phyloP scores from a whole-genome alignment of 2,329 filamentous ascomycete genomes.

The Curvularia hawaiiensis region DNA sequence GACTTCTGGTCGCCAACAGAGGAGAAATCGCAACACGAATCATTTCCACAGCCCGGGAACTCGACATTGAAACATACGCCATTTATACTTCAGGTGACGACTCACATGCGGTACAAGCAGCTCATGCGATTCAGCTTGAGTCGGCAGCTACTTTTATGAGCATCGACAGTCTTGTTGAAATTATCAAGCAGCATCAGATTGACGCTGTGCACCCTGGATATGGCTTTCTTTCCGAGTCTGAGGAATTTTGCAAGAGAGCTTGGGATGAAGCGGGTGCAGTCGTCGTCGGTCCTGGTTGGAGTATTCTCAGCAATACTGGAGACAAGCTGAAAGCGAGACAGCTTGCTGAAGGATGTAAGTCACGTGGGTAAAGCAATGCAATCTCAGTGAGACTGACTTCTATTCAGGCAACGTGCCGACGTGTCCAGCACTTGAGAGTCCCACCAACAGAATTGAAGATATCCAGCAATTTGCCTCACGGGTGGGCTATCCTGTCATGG shows the following conservation, averaged over 20 bases:
- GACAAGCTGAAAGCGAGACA: conserved; percentile 61
- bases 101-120: conserved; percentile 59
- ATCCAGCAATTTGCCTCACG: conserved; percentile 63
- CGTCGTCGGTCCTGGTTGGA: conserved; percentile 62
- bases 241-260: conserved; percentile 56
- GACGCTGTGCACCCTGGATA: conserved; percentile 65
- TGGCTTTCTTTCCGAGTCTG: conserved; percentile 65
- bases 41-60: conserved; percentile 63
- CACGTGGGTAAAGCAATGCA: background rate
- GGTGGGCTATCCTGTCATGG: conserved; percentile 62
- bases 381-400: background rate
- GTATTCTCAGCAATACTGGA: conserved; percentile 61
- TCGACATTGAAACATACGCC: conserved; percentile 61
- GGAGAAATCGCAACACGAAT: conserved; percentile 69
- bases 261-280: conserved; percentile 55
- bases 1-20: conserved; percentile 62
- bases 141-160: conserved; percentile 61
- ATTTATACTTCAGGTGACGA: conserved; percentile 62
- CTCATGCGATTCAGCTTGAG: conserved; percentile 57
- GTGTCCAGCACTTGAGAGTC: conserved; percentile 53
- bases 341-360: conserved; percentile 56
- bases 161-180: conserved; percentile 53
- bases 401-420: conserved; percentile 54
- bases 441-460: conserved; percentile 51
- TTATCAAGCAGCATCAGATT: conserved; percentile 57